phyloP scores from a whole-genome alignment of 2,329 filamentous ascomycete genomes.

The Verticillium nubilum region DNA sequence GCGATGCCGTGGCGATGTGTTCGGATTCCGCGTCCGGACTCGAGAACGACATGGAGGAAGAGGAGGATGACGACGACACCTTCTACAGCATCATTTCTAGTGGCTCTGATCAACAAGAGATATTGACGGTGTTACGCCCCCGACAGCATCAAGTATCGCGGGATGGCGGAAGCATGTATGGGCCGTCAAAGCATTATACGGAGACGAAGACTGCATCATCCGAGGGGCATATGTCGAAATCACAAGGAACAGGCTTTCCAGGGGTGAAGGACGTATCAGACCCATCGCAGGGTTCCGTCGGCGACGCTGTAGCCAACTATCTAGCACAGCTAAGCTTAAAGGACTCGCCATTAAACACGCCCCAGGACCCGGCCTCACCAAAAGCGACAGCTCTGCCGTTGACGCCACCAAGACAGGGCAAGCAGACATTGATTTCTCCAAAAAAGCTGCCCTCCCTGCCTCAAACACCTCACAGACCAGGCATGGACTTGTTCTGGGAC shows the following conservation, averaged over 20 bases:
- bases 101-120: background rate
- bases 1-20: background rate
- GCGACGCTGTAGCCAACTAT: background rate
- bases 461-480: conserved; percentile 45
- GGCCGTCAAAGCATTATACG: too few relatives aligned
- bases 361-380: background rate
- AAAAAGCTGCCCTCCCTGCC: conserved; percentile 37
- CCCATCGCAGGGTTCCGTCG: background rate
- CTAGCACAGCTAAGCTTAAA: background rate
- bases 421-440: conserved; percentile 19
- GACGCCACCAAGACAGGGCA: conserved; percentile 12
- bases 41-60: background rate
- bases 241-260: background rate
- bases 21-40: background rate
- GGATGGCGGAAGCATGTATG: background rate
- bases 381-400: background rate
- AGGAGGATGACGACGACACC: background rate
- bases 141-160: background rate
- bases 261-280: background rate
- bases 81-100: background rate
- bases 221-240: background rate
- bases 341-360: background rate
- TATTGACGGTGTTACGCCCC: background rate
- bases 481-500: conserved; percentile 55
- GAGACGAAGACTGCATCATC: background rate